Evolutionary conservation across 768 basidiomycete genomes (phyloP).

Genomic region (Termitomyces bulborhizus): DNA sequence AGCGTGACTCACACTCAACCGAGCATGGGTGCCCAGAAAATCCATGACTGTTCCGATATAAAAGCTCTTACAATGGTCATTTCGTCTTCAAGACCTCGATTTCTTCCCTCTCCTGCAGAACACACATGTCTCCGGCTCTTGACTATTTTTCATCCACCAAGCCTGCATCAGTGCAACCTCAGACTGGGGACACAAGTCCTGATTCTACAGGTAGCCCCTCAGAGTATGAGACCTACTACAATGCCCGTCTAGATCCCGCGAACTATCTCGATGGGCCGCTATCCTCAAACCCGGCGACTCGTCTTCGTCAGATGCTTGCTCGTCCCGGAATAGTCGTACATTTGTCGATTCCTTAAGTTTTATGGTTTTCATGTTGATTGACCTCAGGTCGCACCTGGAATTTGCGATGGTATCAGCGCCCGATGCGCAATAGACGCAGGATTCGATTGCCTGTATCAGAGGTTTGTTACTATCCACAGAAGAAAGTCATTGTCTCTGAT

Average conservation of each 20-base stretch:
- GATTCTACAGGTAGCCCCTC: neutral
- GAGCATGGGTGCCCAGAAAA: neutral
- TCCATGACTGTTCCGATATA: neutral
- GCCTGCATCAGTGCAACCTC: neutral
- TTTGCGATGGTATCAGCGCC: conserved; percentile 77
- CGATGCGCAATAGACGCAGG: conserved; percentile 77
- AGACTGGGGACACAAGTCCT: neutral
- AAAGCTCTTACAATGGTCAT: neutral
- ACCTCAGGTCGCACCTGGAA: conserved; percentile 66
- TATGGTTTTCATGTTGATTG: neutral
- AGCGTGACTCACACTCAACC: neutral
- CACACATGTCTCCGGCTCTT: conserved; percentile 17
- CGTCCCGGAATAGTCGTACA: conserved; percentile 70
- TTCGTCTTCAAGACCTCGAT: neutral
- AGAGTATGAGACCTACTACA: conserved; percentile 41
- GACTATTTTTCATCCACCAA: conserved; percentile 16
- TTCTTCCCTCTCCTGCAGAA: neutral
- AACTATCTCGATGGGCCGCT: conserved; percentile 67
- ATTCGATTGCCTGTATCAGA: conserved; percentile 74
- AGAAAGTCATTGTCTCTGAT: neutral
- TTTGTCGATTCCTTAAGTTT: too few species aligned
- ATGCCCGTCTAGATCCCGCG: conserved; percentile 61
- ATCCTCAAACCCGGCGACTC: conserved; percentile 62
- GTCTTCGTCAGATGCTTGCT: conserved; percentile 63
- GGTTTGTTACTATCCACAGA: conserved; percentile 24